Evolutionary conservation across 2,329 filamentous ascomycete species (phyloP).

Genomic region (Ophiocordyceps camponoti-saundersi): DNA sequence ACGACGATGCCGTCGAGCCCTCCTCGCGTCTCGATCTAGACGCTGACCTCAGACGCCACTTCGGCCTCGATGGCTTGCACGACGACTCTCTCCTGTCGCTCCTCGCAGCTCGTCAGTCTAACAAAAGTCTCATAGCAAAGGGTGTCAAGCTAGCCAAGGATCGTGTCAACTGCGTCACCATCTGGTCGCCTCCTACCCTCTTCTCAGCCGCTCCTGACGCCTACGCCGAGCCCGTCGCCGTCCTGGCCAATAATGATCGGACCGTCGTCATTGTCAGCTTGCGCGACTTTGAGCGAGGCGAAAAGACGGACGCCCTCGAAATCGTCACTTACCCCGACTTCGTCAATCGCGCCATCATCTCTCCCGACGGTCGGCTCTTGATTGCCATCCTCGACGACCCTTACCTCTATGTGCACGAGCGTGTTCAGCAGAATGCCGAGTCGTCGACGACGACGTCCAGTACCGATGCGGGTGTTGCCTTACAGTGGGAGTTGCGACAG

Average conservation of each 20-base stretch:
- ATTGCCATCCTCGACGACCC: slow-evolving; percentile 79
- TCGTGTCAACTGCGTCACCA: slow-evolving; percentile 49
- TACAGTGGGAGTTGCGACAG: slow-evolving; percentile 31
- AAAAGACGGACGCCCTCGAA: slow-evolving; percentile 41
- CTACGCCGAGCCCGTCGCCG: slow-evolving; percentile 41
- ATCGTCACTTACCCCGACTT: slow-evolving; percentile 61
- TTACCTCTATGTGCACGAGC: slow-evolving; percentile 66
- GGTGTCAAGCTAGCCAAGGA: slow-evolving; percentile 39
- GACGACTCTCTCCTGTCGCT: slow-evolving; percentile 18
- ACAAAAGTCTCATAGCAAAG: slow-evolving; percentile 29
- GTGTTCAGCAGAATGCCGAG: slow-evolving; percentile 19
- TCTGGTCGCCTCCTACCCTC: slow-evolving; percentile 36
- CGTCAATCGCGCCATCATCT: slow-evolving; percentile 90
- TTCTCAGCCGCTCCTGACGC: slow-evolving; percentile 14
- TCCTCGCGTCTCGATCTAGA: slow-evolving; percentile 7
- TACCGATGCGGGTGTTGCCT: slow-evolving; percentile 11
- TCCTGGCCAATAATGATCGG: slow-evolving; percentile 81
- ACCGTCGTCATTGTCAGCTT: slow-evolving; percentile 75
- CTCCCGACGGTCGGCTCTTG: slow-evolving; percentile 67
- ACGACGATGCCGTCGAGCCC: slow-evolving; percentile 16
- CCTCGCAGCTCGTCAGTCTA: slow-evolving; percentile 19
- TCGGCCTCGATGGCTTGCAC: slow-evolving; percentile 17
- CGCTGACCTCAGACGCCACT: slow-evolving; percentile 6
- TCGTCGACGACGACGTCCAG: slow-evolving; percentile 8
- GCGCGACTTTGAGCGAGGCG: slow-evolving; percentile 31